phyloP scores from a whole-genome alignment of 306 rosid genomes.

The Biancaea sappan region DNA sequence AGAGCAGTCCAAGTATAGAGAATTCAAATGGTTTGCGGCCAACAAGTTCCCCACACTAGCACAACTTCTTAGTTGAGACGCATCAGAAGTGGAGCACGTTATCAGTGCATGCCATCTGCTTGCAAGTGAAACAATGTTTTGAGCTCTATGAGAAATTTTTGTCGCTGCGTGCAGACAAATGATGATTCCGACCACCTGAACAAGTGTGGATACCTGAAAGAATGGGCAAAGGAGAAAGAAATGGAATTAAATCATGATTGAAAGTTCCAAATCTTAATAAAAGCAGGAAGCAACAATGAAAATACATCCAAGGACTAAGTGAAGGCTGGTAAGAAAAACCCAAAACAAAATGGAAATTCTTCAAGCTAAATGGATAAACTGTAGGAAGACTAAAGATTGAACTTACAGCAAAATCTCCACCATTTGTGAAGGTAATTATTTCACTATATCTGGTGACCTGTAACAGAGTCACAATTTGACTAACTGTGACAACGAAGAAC shows the following conservation, averaged over 20 bases:
- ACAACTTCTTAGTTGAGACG: slow-evolving; percentile 51
- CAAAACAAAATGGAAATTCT: background rate
- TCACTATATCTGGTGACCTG: slow-evolving; percentile 62
- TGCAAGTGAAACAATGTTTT: slow-evolving; percentile 68
- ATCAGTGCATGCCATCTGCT: slow-evolving; percentile 81
- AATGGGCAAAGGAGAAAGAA: slow-evolving; percentile 6
- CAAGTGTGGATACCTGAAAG: slow-evolving; percentile 70
- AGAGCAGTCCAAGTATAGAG: slow-evolving; percentile 53
- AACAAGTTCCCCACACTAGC: slow-evolving; percentile 46
- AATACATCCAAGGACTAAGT: slow-evolving; percentile 3
- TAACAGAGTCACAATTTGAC: slow-evolving; percentile 69
- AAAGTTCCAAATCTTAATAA: background rate
- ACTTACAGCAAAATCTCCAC: slow-evolving; percentile 92
- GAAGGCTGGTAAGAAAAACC: background rate
- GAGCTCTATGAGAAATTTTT: slow-evolving; percentile 85
- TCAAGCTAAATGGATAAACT: slow-evolving; percentile 24
- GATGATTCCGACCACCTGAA: slow-evolving; percentile 82
- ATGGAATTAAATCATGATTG: background rate
- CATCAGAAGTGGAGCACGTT: slow-evolving; percentile 59
- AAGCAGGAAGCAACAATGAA: background rate
- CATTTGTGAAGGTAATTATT: slow-evolving; percentile 52
- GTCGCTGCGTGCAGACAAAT: slow-evolving; percentile 82
- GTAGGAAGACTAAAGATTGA: slow-evolving; percentile 24
- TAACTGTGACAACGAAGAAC: slow-evolving; percentile 70
- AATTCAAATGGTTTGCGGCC: slow-evolving; percentile 44